Conservation (phyloP, 768 basidiomycete genomes). For the Lentinula edodes region DNA sequence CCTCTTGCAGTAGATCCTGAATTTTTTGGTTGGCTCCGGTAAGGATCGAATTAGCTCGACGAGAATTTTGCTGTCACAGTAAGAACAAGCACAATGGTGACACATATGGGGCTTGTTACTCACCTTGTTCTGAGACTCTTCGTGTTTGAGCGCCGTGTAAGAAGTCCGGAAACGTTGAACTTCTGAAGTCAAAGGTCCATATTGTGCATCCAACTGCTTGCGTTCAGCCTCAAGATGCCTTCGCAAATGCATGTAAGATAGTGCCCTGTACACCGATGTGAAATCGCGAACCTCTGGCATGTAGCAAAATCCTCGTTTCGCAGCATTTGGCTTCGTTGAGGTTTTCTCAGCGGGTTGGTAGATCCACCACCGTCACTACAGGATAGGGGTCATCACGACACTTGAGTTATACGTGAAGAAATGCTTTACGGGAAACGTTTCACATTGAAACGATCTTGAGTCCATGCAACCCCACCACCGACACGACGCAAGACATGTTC, state of each 20-base stretch:
- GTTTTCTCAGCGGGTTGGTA: constrained; percentile 32
- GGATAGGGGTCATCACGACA: not conserved
- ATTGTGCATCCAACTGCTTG: constrained; percentile 31
- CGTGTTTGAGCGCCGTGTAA: constrained; percentile 10
- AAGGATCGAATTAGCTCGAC: constrained; percentile 16
- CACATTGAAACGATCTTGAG: constrained; percentile 57
- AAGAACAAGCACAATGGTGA: not conserved
- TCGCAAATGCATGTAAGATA: not conserved
- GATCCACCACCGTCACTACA: constrained; percentile 65
- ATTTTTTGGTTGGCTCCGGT: constrained; percentile 29
- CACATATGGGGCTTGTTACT: not conserved
- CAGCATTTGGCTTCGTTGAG: constrained; percentile 21
- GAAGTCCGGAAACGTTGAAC: constrained; percentile 20
- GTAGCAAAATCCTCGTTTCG: constrained; percentile 31
- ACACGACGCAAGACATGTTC: constrained; percentile 41
- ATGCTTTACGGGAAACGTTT: constrained; percentile 55
- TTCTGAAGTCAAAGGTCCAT: constrained; percentile 21
- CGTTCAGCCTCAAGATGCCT: constrained; percentile 45
- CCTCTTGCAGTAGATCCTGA: constrained; percentile 46
- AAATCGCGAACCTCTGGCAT: constrained; percentile 38
- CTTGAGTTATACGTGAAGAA: not conserved
- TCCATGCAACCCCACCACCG: constrained; percentile 56
- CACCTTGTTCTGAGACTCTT: not conserved
- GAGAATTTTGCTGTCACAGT: constrained; percentile 21
- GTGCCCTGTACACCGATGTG: not conserved